Percentiles rank a stretch among this genome's conserved stretches.
Conservation (phyloP, 208 protist species). For the Histomonas meleagridis region DNA sequence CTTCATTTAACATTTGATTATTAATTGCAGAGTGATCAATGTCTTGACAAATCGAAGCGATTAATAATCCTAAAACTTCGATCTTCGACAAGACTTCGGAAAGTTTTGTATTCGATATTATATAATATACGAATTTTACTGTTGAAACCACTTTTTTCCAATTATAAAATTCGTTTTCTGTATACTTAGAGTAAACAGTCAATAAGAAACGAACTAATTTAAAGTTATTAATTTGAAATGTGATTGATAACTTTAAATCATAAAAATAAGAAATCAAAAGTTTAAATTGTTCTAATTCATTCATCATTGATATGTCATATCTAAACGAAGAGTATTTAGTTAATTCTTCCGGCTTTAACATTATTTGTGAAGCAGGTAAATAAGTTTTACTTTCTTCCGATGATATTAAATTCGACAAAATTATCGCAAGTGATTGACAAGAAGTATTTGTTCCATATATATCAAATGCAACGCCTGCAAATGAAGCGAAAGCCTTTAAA, state of each 20-base stretch:
- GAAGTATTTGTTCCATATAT: background rate
- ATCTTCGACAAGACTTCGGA: background rate
- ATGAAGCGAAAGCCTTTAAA: background rate
- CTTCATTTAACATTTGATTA: background rate
- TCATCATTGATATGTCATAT: background rate
- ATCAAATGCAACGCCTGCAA: slow-evolving; percentile 8
- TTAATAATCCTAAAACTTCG: background rate
- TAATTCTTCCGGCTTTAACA: background rate
- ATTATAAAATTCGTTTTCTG: background rate
- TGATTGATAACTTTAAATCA: background rate
- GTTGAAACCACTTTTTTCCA: background rate
- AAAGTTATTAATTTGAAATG: background rate
- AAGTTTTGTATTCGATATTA: background rate
- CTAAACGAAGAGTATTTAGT: background rate
- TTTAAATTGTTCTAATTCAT: background rate
- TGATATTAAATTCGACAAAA: background rate
- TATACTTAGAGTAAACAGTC: background rate
- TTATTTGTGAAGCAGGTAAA: background rate
- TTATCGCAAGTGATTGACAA: background rate
- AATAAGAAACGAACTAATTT: background rate
- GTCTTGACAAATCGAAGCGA: background rate
- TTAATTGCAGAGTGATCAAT: background rate
- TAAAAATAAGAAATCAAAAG: background rate
- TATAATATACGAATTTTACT: background rate
- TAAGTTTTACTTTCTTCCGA: background rate